A percentile compares a stretch with the other conserved stretches of the same genome.
Evolutionary conservation across 306 rosid species (phyloP).

Genomic region (Cucurbita maxima): DNA sequence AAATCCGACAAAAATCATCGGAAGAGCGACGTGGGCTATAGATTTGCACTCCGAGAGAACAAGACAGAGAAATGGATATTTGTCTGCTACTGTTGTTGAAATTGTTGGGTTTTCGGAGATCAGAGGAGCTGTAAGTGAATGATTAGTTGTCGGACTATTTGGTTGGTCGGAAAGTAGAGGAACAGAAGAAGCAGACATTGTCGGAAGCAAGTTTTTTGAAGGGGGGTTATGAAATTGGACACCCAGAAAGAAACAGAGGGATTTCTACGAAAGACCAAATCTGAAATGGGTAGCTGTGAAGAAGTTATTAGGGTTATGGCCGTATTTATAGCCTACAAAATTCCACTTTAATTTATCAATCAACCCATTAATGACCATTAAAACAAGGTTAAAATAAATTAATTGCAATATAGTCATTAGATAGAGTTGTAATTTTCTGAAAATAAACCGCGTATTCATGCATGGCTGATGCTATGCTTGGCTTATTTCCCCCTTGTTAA

Average conservation of each 20-base stretch:
- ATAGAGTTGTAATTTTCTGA: background rate
- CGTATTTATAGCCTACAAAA: background rate
- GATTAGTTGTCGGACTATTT: conserved; percentile 8
- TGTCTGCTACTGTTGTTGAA: background rate
- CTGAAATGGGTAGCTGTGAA: background rate
- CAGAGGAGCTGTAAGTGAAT: conserved; percentile 13
- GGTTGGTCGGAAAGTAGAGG: conserved; percentile 8
- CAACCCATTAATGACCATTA: background rate
- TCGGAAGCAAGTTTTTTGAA: background rate
- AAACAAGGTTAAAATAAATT: background rate
- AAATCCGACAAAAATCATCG: conserved; percentile 63
- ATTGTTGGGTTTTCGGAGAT: conserved; percentile 30
- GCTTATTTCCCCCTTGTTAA: background rate
- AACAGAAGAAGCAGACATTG: background rate
- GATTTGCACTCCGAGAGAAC: conserved; percentile 32
- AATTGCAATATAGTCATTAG: background rate
- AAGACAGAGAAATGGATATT: conserved; percentile 8
- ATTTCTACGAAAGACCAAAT: background rate
- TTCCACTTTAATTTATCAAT: background rate
- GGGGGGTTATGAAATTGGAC: background rate
- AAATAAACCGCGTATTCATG: background rate
- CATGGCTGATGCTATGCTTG: background rate
- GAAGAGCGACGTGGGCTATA: conserved; percentile 38
- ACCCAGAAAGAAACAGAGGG: conserved; percentile 5
- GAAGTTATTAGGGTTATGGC: background rate